Conservation (phyloP, 768 basidiomycete genomes). For the Podaxis pistillaris region DNA sequence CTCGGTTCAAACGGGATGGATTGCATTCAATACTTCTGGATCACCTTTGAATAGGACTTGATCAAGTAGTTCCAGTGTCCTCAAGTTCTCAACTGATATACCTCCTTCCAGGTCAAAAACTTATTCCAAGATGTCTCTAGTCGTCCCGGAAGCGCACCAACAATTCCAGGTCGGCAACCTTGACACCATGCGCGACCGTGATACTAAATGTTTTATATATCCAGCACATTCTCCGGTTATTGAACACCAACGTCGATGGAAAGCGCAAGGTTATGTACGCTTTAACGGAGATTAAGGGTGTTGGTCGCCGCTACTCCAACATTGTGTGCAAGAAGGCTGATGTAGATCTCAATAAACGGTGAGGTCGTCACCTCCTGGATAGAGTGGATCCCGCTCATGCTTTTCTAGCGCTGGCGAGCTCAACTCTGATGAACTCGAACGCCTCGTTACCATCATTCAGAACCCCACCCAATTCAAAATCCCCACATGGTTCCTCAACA, state of each 20-base stretch:
- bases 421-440: conserved; percentile 99
- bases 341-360: conserved; percentile 99
- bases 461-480: conserved; percentile 99
- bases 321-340: conserved; percentile 99
- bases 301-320: conserved; percentile 98
- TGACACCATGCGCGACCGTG: not conserved
- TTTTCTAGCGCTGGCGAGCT: conserved; percentile 88
- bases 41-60: not conserved
- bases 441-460: conserved; percentile 98
- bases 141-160: conserved; percentile 91
- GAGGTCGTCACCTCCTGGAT: conserved; percentile 22
- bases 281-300: conserved; percentile 99
- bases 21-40: not conserved
- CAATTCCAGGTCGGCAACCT: conserved; percentile 79
- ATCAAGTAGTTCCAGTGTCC: not conserved
- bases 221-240: conserved; percentile 97
- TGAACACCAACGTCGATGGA: conserved; percentile 99
- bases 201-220: conserved; percentile 11
- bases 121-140: conserved; percentile 80
- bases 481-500: conserved; percentile 98
- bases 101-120: conserved; percentile 20
- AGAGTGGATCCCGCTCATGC: not conserved
- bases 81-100: conserved; percentile 16
- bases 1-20: conserved; percentile 6
- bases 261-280: conserved; percentile 99